These are phyloP conservation scores for Mycena metata DNA, from an alignment of 768 basidiomycete genomes.

Conservation along the genomic window DNA sequence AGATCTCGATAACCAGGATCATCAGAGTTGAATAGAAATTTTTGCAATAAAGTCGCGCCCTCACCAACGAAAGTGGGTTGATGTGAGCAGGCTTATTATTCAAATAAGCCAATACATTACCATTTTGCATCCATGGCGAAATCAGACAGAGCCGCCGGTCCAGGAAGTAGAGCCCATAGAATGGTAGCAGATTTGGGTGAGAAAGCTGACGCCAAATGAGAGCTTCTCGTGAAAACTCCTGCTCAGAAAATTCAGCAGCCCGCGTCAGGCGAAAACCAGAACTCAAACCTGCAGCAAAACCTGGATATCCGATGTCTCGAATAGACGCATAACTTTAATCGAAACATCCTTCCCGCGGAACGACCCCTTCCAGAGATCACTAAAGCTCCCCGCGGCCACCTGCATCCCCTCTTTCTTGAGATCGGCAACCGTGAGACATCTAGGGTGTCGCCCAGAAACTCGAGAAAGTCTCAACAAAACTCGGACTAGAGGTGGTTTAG, in stretches of 20 bases:
- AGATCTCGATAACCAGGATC: conserved; percentile 17
- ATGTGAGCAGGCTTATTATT: background rate
- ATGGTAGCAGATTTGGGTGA: conserved; percentile 41
- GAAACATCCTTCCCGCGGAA: conserved; percentile 25
- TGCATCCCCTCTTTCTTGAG: conserved; percentile 20
- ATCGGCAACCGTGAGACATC: conserved; percentile 13
- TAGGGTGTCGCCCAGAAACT: conserved; percentile 18
- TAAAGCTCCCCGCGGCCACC: conserved; percentile 24
- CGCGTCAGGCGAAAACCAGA: background rate
- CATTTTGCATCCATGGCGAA: conserved; percentile 47
- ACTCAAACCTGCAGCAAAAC: background rate
- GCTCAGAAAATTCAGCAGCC: background rate
- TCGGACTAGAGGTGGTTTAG: background rate
- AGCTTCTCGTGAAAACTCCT: conserved; percentile 34
- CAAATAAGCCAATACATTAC: conserved; percentile 41
- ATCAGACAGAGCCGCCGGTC: conserved; percentile 39
- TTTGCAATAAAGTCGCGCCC: background rate
- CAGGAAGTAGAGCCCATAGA: conserved; percentile 38
- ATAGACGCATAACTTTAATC: conserved; percentile 29
- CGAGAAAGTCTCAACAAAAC: conserved; percentile 22
- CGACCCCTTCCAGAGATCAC: conserved; percentile 29
- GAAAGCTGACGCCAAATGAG: conserved; percentile 36
- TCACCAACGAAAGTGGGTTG: conserved; percentile 10
- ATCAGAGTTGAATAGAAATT: background rate
- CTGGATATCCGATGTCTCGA: conserved; percentile 1